Percentiles rank a stretch among this genome's conserved stretches.
Evolutionary conservation across 768 basidiomycete genomes (phyloP).

Genomic region (Coprinellus aureogranulatus): DNA sequence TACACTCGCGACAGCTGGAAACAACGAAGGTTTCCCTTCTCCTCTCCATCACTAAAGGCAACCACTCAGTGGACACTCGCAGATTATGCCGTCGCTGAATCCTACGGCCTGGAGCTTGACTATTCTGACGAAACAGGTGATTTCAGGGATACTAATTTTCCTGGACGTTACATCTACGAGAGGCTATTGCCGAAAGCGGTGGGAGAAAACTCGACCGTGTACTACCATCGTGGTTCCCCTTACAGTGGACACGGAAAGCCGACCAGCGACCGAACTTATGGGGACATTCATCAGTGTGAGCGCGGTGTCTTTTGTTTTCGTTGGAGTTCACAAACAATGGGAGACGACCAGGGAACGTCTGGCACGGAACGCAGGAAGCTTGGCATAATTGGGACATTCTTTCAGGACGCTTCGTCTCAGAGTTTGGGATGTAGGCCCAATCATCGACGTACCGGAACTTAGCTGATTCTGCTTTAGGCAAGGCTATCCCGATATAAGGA

Average conservation of each 20-base stretch:
- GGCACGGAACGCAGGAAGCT: conserved; percentile 90
- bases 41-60: background rate
- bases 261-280: conserved; percentile 71
- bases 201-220: conserved; percentile 55
- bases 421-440: conserved; percentile 79
- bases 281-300: conserved; percentile 90
- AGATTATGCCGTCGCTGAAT: conserved; percentile 90
- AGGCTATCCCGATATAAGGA: conserved; percentile 84
- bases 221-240: conserved; percentile 85
- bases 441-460: background rate
- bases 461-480: conserved; percentile 52
- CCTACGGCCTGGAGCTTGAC: conserved; percentile 72
- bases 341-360: conserved; percentile 93
- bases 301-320: conserved; percentile 1
- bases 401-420: conserved; percentile 88
- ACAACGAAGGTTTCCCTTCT: conserved; percentile 61
- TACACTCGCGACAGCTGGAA: conserved; percentile 55
- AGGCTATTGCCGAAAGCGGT: conserved; percentile 77
- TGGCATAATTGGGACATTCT: conserved; percentile 95
- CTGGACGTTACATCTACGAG: conserved; percentile 90
- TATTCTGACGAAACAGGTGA: conserved; percentile 83
- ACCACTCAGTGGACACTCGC: background rate
- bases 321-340: background rate
- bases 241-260: conserved; percentile 78
- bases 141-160: conserved; percentile 83